Base-by-base conservation (phyloP, 257 asterid genomes). In the Plectranthus barbatus region DNA sequence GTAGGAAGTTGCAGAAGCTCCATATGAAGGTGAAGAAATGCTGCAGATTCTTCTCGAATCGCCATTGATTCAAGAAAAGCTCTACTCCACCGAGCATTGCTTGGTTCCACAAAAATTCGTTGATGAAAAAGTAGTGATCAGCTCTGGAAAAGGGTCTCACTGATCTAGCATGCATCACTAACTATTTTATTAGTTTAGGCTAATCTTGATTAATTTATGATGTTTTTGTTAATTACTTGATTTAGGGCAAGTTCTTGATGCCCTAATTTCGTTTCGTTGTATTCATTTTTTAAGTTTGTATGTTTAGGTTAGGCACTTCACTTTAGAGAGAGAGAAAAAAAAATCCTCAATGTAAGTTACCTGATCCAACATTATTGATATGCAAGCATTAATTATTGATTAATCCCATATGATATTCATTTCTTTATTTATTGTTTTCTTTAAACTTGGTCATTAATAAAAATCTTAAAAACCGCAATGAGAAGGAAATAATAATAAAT, bases 31-130 rank as follows among this genome's bases (percentile, higher is more conserved):
- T 54, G 56, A 73, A 17, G 86, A 80, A 31, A 86, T 80, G 45
- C 44, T 88, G n/a, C 76, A 77, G 36, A 68, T 52, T 37, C 95
- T 88, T 70, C 77, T 88, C 0, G 81, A 72, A n/a, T 91, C 95
- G 13, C 61, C 81, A 4, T 17, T 83, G 78, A 64, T 91, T 66
- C 95, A 84, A 70, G 96, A 88, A 57, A 88, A 81, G 76, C 53
- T 91, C 0, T 91, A 80, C 52, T 80, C 94, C 3, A 75, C 54
- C 2, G 95, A 84, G 37, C 75, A 81, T 53, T 88, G 95, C 58
- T 19, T 91, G 51, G 80, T 84, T 59, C 94, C 94, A 5, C 55
- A n/a, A 36, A 66, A 70, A 31, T 71, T 81, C 17, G 77, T 80
- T 24, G 76, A 78, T 33, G 41, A 66, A 18, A 56, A 56, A 34